Percentiles rank a stretch among this genome's conserved stretches.
phyloP scores from a whole-genome alignment of 192 early-diverging fungal species.

The Coemansia asiatica region DNA sequence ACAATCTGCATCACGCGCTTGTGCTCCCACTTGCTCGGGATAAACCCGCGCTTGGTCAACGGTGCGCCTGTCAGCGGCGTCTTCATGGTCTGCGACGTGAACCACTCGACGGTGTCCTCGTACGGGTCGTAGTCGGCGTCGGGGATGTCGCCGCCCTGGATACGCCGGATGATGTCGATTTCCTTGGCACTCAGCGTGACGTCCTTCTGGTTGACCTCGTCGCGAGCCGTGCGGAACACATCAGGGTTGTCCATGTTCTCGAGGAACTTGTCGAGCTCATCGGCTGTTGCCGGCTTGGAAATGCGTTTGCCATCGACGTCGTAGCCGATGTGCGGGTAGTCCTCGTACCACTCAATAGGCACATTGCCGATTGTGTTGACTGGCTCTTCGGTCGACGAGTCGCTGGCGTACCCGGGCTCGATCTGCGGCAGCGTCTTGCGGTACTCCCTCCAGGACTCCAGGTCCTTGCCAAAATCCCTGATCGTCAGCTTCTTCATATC shows the following conservation, averaged over 20 bases:
- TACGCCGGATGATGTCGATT: slow-evolving; percentile 88
- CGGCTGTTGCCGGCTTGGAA: slow-evolving; percentile 79
- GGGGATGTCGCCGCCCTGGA: slow-evolving; percentile 78
- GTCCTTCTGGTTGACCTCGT: slow-evolving; percentile 78
- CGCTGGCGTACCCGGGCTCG: slow-evolving; percentile 88
- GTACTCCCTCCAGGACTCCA: slow-evolving; percentile 46
- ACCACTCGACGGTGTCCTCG: slow-evolving; percentile 93
- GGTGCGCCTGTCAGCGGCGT: slow-evolving; percentile 88
- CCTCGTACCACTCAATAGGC: slow-evolving; percentile 97
- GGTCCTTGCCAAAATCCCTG: slow-evolving; percentile 49
- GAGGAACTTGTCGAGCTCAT: slow-evolving; percentile 94
- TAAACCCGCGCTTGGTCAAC: slow-evolving; percentile 92
- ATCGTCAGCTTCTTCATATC: slow-evolving; percentile 42
- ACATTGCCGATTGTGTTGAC: slow-evolving; percentile 93
- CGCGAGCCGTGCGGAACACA: slow-evolving; percentile 82
- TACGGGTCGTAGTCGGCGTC: slow-evolving; percentile 89
- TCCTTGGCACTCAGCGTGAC: slow-evolving; percentile 86
- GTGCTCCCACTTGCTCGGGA: slow-evolving; percentile 94
- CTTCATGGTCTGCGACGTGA: slow-evolving; percentile 77
- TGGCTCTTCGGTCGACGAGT: slow-evolving; percentile 87
- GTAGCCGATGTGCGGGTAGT: slow-evolving; percentile 96
- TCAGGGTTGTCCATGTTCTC: slow-evolving; percentile 90
- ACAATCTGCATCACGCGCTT: slow-evolving; percentile 97
- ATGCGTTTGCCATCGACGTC: slow-evolving; percentile 92
- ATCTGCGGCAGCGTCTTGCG: slow-evolving; percentile 79